Evolutionary conservation across 306 rosid genomes (phyloP).

Genomic region (Medicago ruthenica): DNA sequence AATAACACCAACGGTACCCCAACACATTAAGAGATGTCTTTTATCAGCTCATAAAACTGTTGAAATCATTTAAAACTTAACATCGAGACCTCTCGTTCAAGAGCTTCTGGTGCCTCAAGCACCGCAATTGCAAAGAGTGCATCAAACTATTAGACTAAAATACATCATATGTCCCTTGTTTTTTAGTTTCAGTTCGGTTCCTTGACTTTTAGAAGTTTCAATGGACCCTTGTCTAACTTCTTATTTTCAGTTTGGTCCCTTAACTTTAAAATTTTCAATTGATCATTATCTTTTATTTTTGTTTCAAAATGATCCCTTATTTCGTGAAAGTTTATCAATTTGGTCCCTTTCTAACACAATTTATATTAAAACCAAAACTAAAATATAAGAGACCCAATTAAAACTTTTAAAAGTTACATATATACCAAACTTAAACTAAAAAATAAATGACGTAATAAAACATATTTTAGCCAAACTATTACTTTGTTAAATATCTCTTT

Average conservation of each 20-base stretch:
- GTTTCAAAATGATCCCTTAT: background rate
- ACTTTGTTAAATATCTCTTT: background rate
- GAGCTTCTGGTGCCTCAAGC: constrained; percentile 12
- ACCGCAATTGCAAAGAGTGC: background rate
- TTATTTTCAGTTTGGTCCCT: no score
- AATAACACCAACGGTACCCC: background rate
- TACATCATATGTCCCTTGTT: background rate
- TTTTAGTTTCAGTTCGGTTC: background rate
- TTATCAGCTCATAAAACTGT: background rate
- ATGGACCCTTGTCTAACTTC: background rate
- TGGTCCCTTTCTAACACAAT: background rate
- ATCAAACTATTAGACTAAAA: background rate
- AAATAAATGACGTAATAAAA: background rate
- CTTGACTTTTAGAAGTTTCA: background rate
- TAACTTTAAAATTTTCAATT: background rate
- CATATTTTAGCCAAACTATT: background rate
- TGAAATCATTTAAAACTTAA: background rate
- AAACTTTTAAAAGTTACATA: background rate
- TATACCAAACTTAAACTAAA: background rate
- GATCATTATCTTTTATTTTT: background rate
- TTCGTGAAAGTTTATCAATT: background rate
- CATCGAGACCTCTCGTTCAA: background rate
- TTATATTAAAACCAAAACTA: background rate
- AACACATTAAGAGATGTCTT: background rate
- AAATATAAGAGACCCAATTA: background rate